A percentile compares a stretch with the other conserved stretches of the same genome.
Evolutionary conservation across 257 asterid species (phyloP).

Genomic region (Scutellaria barbata): DNA sequence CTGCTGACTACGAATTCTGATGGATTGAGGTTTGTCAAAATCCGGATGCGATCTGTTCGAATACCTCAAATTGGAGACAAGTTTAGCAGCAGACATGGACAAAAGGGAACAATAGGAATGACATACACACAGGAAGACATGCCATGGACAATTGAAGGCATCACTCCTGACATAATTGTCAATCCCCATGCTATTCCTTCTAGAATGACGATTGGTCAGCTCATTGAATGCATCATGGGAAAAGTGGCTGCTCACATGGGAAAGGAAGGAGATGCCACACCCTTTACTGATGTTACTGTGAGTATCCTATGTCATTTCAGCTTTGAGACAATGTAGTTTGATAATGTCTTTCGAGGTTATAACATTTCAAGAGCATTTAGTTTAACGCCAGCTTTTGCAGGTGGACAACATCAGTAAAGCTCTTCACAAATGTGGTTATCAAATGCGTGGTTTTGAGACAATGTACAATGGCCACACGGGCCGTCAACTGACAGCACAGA

Average conservation of each 20-base stretch:
- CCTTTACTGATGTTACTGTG: slow-evolving; percentile 91
- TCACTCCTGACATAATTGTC: slow-evolving; percentile 90
- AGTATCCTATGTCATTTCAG: slow-evolving; percentile 2
- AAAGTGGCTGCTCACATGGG: slow-evolving; percentile 98
- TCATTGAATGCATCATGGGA: slow-evolving; percentile 95
- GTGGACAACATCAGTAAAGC: slow-evolving; percentile 88
- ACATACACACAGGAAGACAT: slow-evolving; percentile 95
- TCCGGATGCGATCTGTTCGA: slow-evolving; percentile 87
- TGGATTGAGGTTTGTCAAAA: slow-evolving; percentile 89
- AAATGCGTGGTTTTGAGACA: slow-evolving; percentile 93
- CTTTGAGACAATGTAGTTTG: not conserved
- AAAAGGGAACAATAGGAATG: slow-evolving; percentile 96
- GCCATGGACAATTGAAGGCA: slow-evolving; percentile 95
- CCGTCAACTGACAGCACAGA: slow-evolving; percentile 63
- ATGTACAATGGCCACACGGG: slow-evolving; percentile 98
- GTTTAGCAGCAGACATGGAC: slow-evolving; percentile 96
- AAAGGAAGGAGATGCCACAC: slow-evolving; percentile 98
- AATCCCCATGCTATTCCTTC: slow-evolving; percentile 98
- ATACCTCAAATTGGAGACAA: slow-evolving; percentile 97
- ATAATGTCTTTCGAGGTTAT: not conserved
- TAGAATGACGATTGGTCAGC: slow-evolving; percentile 97
- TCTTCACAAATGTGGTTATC: slow-evolving; percentile 94
- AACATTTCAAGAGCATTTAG: not conserved
- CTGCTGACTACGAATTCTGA: slow-evolving; percentile 90
- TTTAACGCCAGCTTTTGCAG: slow-evolving; percentile 50